phyloP scores from a whole-genome alignment of 257 asterid genomes.

The Solanum pimpinellifolium region DNA sequence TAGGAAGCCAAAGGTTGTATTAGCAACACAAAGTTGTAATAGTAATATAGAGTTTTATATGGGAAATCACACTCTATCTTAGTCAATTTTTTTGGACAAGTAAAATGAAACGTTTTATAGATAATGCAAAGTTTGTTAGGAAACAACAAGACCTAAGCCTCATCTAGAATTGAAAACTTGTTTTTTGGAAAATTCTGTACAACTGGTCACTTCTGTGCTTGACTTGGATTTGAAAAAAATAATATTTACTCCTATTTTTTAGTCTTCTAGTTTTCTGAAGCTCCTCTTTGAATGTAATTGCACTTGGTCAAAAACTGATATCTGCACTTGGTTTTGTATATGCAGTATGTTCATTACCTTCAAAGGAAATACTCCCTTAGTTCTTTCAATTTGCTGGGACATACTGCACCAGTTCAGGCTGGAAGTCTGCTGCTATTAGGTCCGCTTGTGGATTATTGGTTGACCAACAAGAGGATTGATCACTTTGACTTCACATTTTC shows the following conservation, averaged over 20 bases:
- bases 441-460: constrained; percentile 84
- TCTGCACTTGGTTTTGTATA: neutral
- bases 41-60: neutral
- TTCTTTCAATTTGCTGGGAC: constrained; percentile 96
- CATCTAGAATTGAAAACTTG: neutral
- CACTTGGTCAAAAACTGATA: neutral
- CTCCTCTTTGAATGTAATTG: neutral
- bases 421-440: constrained; percentile 73
- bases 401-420: constrained; percentile 97
- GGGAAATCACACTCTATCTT: neutral
- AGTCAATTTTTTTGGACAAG: neutral
- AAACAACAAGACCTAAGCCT: neutral
- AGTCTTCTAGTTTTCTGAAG: neutral
- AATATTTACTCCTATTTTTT: neutral
- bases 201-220: neutral
- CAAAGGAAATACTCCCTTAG: constrained; percentile 91
- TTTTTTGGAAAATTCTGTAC: neutral
- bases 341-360: constrained; percentile 96
- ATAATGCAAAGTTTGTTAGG: neutral
- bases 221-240: neutral
- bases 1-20: neutral
- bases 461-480: constrained; percentile 83
- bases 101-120: neutral
- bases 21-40: neutral
- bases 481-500: constrained; percentile 49